phyloP scores from a whole-genome alignment of 2,329 filamentous ascomycete genomes.

The Akanthomyces muscarius region DNA sequence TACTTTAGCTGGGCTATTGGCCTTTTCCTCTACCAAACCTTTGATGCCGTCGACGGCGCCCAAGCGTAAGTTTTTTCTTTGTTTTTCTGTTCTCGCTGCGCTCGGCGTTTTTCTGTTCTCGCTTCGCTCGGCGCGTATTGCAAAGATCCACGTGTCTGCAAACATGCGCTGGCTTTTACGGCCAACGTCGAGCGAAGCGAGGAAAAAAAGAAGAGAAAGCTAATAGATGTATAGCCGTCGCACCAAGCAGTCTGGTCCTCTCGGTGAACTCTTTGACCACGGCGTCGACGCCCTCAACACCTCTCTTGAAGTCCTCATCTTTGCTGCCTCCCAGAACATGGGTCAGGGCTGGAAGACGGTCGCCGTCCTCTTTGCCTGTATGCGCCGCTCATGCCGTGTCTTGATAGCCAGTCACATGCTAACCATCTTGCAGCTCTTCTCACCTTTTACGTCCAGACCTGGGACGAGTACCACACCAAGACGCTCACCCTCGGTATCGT shows the following conservation, averaged over 20 bases:
- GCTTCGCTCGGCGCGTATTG: conserved; percentile 7
- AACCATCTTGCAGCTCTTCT: conserved; percentile 59
- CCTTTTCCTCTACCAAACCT: conserved; percentile 94
- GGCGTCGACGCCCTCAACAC: conserved; percentile 97
- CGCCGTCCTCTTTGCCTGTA: conserved; percentile 76
- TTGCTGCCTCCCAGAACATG: conserved; percentile 87
- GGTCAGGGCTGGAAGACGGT: conserved; percentile 91
- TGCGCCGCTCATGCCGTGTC: conserved; percentile 26
- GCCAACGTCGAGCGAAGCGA: conserved; percentile 12
- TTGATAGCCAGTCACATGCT: conserved; percentile 11
- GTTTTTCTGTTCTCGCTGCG: not conserved
- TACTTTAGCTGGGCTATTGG: conserved; percentile 89
- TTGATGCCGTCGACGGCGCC: conserved; percentile 92
- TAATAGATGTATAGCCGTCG: conserved; percentile 56
- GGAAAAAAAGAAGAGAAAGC: conserved; percentile 1
- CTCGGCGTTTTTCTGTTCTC: not conserved
- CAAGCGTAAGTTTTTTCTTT: conserved; percentile 66
- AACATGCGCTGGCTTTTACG: not conserved
- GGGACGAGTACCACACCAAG: conserved; percentile 99
- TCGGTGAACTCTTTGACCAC: conserved; percentile 96
- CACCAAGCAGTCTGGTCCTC: conserved; percentile 85
- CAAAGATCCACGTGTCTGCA: not conserved
- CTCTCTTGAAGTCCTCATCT: conserved; percentile 86
- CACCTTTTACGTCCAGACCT: conserved; percentile 98
- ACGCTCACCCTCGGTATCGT: conserved; percentile 88